phyloP scores from a whole-genome alignment of 192 early-diverging fungal genomes.

The Podila minutissima region DNA sequence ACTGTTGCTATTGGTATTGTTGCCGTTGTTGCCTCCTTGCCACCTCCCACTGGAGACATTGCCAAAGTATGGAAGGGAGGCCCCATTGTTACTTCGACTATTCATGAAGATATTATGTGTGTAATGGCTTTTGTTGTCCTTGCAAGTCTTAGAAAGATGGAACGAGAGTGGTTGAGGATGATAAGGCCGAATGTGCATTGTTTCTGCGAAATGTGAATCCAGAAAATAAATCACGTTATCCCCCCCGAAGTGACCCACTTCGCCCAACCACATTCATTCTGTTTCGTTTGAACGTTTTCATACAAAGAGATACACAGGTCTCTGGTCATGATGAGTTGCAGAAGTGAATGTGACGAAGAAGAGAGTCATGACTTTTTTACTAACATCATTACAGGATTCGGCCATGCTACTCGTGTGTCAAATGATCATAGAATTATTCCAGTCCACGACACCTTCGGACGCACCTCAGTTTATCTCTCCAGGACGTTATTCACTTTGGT shows the following conservation, averaged over 20 bases:
- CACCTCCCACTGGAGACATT: background rate
- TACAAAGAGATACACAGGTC: too few species aligned
- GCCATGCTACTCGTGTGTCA: slow-evolving; percentile 70
- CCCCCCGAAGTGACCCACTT: background rate
- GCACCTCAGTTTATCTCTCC: slow-evolving; percentile 68
- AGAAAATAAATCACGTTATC: too few species aligned
- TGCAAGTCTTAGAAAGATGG: background rate
- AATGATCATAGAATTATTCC: slow-evolving; percentile 59
- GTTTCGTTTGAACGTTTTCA: background rate
- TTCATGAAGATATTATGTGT: background rate
- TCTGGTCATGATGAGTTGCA: too few species aligned
- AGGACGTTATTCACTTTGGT: slow-evolving; percentile 59
- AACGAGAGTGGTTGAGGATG: background rate
- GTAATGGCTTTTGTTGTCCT: background rate
- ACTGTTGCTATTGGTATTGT: background rate
- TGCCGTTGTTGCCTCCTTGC: background rate
- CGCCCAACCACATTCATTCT: background rate
- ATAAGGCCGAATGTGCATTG: too few species aligned
- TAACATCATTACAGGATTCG: slow-evolving; percentile 54
- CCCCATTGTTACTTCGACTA: background rate
- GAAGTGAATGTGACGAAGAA: background rate
- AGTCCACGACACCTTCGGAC: slow-evolving; percentile 36
- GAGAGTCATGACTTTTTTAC: too few species aligned
- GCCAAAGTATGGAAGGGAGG: background rate
- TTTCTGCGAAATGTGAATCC: too few species aligned